Evolutionary conservation across 441 rosid species (phyloP).

Genomic region (Bruguiera hainesii): DNA sequence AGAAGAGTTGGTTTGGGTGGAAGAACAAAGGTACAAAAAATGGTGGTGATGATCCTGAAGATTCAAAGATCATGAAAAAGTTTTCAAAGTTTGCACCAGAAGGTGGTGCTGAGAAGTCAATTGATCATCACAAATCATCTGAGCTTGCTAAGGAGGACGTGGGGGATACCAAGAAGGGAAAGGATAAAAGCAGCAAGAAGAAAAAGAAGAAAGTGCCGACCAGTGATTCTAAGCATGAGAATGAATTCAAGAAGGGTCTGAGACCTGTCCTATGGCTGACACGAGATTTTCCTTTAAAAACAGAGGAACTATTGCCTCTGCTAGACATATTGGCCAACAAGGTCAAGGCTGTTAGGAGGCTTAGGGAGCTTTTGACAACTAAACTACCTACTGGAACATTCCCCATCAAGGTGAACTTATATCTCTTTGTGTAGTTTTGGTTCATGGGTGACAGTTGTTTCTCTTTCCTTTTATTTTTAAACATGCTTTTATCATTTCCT

Average conservation of each 20-base stretch:
- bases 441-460: neutral
- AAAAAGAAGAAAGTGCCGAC: constrained; percentile 68
- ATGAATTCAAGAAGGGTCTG: constrained; percentile 92
- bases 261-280: constrained; percentile 97
- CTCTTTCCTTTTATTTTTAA: no score
- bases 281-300: constrained; percentile 86
- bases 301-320: constrained; percentile 87
- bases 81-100: constrained; percentile 78
- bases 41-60: constrained; percentile 57
- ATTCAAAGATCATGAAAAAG: constrained; percentile 62
- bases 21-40: constrained; percentile 69
- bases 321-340: constrained; percentile 97
- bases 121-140: constrained; percentile 52
- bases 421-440: neutral
- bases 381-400: constrained; percentile 91
- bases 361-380: constrained; percentile 96
- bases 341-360: constrained; percentile 95
- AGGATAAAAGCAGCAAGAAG: constrained; percentile 68
- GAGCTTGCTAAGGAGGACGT: constrained; percentile 57
- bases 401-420: constrained; percentile 80
- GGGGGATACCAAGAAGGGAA: constrained; percentile 58
- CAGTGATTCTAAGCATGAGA: constrained; percentile 69
- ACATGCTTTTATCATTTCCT: no score
- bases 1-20: constrained; percentile 97
- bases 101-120: constrained; percentile 53